A percentile compares a stretch with the other conserved stretches of the same genome.
phyloP scores from a whole-genome alignment of 768 basidiomycete species.

The Phlegmacium glaucopus region DNA sequence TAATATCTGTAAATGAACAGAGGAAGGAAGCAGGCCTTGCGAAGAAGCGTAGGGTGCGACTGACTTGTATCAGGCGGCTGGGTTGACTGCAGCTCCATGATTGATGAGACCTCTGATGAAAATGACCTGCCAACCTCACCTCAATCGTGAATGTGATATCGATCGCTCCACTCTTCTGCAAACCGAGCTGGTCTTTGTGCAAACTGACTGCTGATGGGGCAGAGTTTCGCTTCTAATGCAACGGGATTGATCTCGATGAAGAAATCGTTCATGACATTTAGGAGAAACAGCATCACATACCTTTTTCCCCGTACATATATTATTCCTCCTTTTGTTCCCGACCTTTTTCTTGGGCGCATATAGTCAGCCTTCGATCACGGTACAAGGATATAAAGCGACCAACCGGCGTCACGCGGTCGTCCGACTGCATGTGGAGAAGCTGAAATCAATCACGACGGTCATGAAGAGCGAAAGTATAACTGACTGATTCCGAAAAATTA shows the following conservation, averaged over 20 bases:
- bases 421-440: neutral
- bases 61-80: no score
- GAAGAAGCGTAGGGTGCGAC: neutral
- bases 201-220: constrained; percentile 13
- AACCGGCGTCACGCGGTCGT: neutral
- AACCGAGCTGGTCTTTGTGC: constrained; percentile 1
- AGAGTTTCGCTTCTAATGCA: constrained; percentile 16
- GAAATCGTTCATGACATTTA: neutral
- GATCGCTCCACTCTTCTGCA: neutral
- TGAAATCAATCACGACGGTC: no score
- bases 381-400: neutral
- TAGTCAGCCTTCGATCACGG: neutral
- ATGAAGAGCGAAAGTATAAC: no score
- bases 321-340: neutral
- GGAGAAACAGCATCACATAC: neutral
- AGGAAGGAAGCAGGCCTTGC: neutral
- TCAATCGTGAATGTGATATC: neutral
- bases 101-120: neutral
- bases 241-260: neutral
- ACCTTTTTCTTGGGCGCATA: constrained; percentile 6
- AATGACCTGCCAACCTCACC: neutral
- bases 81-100: no score
- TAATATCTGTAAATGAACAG: neutral
- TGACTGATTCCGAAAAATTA: no score
- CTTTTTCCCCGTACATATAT: constrained; percentile 4